Base-by-base conservation (phyloP, 2,329 filamentous ascomycete genomes). In the Aspergillus vadensis region DNA sequence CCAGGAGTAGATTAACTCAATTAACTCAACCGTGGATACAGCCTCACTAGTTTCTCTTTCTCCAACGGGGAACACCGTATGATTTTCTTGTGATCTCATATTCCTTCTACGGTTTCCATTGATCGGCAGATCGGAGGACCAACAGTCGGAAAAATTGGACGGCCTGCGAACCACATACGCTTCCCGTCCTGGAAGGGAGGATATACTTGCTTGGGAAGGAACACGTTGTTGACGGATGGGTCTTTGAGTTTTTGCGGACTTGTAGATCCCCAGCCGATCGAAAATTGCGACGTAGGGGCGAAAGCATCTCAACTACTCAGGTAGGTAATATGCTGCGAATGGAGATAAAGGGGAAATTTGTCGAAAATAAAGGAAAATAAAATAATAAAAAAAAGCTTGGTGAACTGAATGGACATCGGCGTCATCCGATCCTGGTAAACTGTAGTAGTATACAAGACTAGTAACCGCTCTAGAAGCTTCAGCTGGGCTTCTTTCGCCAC, bases 21-120 rank as follows among this genome's bases (percentile, higher is more conserved):
- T 65, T 53, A 54, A 58, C 55, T 19, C 38, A 60, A 63, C 64
- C 64, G 61, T 66, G 64, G 64, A 58, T 62, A 53, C 48, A 19
- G n/a, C 47, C n/a, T 50, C 47, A 19, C 47, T 50, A 50, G 41
- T 55, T 55, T 54, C 27, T 36, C 10, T 23, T 21, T 44, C 25
- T 17, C 25, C 25, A 50, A 50, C 23, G 12, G 25, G 15, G 23
- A 49, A 49, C 44, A 32, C 47, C 47, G 47, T 50, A 50, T 50
- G 47, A 32, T 55, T 53, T 14, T 36, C 12, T 36, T 36, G 32
- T 36, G 32, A 36, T 36, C 12, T 36, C 32, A 36, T 36, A 15
- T 36, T 25, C 51, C 36, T 38, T 52, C 32, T 49, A n/a, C 15
- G 4, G 15, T 15, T 49, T 8, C 44, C 44, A 30, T 27, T 15